Conservation (phyloP, 371 early-diverging fungal species). For the Syncephalastrum monosporum region DNA sequence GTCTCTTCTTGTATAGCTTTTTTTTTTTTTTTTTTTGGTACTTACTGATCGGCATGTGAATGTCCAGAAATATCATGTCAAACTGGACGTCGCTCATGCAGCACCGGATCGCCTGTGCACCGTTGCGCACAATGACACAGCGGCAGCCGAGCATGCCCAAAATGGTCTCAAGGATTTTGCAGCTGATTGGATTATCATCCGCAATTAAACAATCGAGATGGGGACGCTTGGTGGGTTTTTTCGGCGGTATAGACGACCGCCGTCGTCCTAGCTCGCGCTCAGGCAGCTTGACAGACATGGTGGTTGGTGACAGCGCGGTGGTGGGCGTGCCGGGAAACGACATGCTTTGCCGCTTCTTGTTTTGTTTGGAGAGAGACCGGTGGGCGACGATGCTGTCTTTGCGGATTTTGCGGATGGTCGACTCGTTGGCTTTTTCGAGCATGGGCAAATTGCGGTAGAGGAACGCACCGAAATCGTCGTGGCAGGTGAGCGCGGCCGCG, state of each 20-base stretch:
- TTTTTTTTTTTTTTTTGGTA: constrained; percentile 11
- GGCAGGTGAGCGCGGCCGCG: not conserved
- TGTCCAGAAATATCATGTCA: constrained; percentile 92
- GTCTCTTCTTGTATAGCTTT: not conserved
- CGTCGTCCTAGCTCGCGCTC: not conserved
- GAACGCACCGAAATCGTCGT: constrained; percentile 88
- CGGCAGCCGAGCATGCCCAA: constrained; percentile 70
- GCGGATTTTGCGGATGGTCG: constrained; percentile 72
- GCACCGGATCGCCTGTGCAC: constrained; percentile 87
- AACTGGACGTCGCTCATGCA: constrained; percentile 87
- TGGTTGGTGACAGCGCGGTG: not conserved
- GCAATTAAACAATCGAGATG: constrained; percentile 67
- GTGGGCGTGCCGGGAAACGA: constrained; percentile 3
- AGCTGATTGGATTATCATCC: constrained; percentile 89
- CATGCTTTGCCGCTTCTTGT: not conserved
- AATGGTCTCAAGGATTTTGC: constrained; percentile 86
- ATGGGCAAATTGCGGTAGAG: constrained; percentile 87
- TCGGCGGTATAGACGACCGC: not conserved
- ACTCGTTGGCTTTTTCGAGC: constrained; percentile 88
- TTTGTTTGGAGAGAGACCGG: constrained; percentile 6
- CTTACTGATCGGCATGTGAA: constrained; percentile 90
- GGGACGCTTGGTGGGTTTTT: constrained; percentile 12
- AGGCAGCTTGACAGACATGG: constrained; percentile 1
- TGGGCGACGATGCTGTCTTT: constrained; percentile 33
- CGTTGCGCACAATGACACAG: constrained; percentile 83